Evolutionary conservation across 768 basidiomycete genomes (phyloP).

Genomic region (Phanerochaete sordida): DNA sequence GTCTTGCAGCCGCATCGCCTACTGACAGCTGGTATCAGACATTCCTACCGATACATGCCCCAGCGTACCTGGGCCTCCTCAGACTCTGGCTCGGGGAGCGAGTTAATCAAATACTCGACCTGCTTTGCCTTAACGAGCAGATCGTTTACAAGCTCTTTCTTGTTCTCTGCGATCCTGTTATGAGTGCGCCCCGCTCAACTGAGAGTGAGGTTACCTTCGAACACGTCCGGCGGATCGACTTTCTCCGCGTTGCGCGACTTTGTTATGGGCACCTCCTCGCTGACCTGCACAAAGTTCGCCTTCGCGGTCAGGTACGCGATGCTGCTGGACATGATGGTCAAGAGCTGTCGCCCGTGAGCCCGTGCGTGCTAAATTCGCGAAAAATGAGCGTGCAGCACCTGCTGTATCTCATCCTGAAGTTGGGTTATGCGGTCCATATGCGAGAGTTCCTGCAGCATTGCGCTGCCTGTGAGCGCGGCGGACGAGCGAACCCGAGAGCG

Average conservation of each 20-base stretch:
- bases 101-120: slow-evolving; percentile 79
- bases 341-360: slow-evolving; percentile 48
- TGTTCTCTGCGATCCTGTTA: slow-evolving; percentile 52
- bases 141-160: slow-evolving; percentile 80
- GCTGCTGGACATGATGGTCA: slow-evolving; percentile 84
- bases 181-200: too few relatives aligned
- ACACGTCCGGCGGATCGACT: slow-evolving; percentile 66
- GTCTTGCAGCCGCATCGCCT: slow-evolving; percentile 64
- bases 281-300: slow-evolving; percentile 75
- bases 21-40: neutral
- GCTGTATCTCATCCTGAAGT: slow-evolving; percentile 91
- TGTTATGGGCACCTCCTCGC: slow-evolving; percentile 77
- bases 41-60: neutral
- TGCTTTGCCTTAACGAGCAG: slow-evolving; percentile 86
- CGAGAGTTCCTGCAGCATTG: slow-evolving; percentile 88
- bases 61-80: slow-evolving; percentile 65
- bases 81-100: slow-evolving; percentile 72
- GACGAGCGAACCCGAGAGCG: too few relatives aligned
- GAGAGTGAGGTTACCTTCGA: too few relatives aligned
- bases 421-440: slow-evolving; percentile 97
- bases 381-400: too few relatives aligned
- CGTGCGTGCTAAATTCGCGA: too few relatives aligned
- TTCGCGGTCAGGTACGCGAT: slow-evolving; percentile 67
- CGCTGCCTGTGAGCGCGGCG: too few relatives aligned
- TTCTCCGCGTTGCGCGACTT: slow-evolving; percentile 72